Conservation (phyloP, 345 rosid genomes). For the Salix dunnii region DNA sequence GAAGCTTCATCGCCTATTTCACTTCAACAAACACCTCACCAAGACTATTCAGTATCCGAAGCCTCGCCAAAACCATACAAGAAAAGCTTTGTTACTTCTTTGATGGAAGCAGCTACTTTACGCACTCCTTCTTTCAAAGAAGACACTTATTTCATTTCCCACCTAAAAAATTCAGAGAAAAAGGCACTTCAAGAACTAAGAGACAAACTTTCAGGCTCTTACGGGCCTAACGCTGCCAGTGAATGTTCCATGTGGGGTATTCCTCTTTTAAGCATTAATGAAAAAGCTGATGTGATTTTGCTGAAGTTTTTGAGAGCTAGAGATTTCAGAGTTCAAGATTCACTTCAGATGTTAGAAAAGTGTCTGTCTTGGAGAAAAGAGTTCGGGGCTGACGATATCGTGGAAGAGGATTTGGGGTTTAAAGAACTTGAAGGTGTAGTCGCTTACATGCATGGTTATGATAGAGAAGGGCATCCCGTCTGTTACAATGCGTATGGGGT, state of each 20-base stretch:
- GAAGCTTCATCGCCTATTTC: conserved; percentile 42
- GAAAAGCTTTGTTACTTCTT: conserved; percentile 69
- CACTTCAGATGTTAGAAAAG: conserved; percentile 64
- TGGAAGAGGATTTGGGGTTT: conserved; percentile 79
- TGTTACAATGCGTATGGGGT: conserved; percentile 94
- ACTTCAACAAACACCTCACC: conserved; percentile 30
- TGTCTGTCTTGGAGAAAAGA: conserved; percentile 79
- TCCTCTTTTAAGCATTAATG: conserved; percentile 55
- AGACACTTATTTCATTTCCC: conserved; percentile 71
- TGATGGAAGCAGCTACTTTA: conserved; percentile 68
- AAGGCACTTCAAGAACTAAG: conserved; percentile 73
- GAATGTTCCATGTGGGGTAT: conserved; percentile 75
- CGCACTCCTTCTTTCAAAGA: conserved; percentile 71
- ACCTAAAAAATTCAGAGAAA: conserved; percentile 70
- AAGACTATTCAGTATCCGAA: conserved; percentile 18
- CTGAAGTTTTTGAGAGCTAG: conserved; percentile 86
- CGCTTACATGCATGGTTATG: conserved; percentile 87
- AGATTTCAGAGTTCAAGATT: conserved; percentile 66
- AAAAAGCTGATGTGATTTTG: conserved; percentile 73
- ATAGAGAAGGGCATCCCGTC: conserved; percentile 82
- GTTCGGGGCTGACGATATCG: conserved; percentile 62
- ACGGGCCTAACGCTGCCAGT: conserved; percentile 11
- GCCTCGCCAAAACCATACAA: conserved; percentile 47
- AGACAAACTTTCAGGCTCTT: conserved; percentile 47
- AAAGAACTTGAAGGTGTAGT: conserved; percentile 84